Percentiles rank a stretch among this genome's conserved stretches.
phyloP scores from a whole-genome alignment of 768 basidiomycete species.

The Lepiota brunneoincarnata region DNA sequence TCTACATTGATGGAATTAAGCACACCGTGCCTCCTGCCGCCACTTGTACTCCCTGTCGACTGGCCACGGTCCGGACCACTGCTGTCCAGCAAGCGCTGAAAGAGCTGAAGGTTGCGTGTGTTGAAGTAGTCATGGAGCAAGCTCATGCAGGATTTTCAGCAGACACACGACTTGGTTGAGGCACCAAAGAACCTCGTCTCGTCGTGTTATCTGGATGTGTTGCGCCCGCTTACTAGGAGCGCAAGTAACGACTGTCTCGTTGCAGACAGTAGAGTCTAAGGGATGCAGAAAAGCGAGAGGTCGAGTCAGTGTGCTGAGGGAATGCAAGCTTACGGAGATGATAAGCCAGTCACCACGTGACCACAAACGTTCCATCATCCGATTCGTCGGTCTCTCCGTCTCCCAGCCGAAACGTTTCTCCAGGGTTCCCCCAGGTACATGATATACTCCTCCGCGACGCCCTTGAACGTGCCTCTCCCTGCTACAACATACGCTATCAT shows the following conservation, averaged over 20 bases:
- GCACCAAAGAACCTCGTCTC: background rate
- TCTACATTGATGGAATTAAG: conserved; percentile 41
- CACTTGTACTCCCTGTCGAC: conserved; percentile 39
- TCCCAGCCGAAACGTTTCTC: too few species aligned
- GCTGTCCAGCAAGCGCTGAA: conserved; percentile 69
- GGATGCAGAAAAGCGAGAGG: background rate
- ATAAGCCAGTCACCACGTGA: too few species aligned
- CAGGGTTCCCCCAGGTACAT: too few species aligned
- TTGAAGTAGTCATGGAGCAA: conserved; percentile 76
- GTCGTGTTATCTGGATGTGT: background rate
- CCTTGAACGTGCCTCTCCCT: too few species aligned
- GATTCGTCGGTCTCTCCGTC: too few species aligned
- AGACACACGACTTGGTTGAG: background rate
- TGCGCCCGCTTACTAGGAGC: background rate
- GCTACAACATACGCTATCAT: too few species aligned
- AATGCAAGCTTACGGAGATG: too few species aligned
- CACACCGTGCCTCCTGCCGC: conserved; percentile 44
- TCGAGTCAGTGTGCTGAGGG: too few species aligned
- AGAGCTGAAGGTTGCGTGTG: conserved; percentile 70
- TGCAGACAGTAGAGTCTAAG: background rate
- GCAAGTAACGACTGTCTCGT: background rate
- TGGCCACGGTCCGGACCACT: conserved; percentile 34
- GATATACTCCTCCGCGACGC: too few species aligned
- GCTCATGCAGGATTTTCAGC: conserved; percentile 57
- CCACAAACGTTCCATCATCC: too few species aligned